Base-by-base conservation (phyloP, 805 yeast species). In the Wickerhamiella lipophila region DNA sequence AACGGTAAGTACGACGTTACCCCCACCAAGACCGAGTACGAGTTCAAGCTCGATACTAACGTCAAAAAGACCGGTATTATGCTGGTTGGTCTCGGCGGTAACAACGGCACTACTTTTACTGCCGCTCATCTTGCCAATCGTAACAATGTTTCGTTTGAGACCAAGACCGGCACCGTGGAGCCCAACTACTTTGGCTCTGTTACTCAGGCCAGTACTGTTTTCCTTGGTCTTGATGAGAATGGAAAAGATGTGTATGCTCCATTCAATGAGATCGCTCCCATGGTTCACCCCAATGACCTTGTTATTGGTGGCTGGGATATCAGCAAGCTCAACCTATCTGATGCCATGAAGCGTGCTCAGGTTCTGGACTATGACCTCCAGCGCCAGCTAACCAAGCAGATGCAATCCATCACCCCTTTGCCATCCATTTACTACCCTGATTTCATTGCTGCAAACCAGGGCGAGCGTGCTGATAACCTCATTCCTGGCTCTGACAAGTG, bases 291-390 rank as follows among this genome's bases (percentile, higher is more conserved):
- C 55, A 86, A 85, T 61, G 95, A 89, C 66, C 77, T 88, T 58
- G 81, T 85, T 51, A 77, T 88, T 55, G 77, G 89, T 45, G 97
- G 97, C 51, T 88, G 97, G 97, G 97, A 88, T 68, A 88, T 88
- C 68, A 80, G 77, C 60, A 73, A 76, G 51, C 71, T 74, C 51
- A 76, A 82, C 59, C 70, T 88, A 60, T 77, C 77, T 53, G 76
- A 79, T 32, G 89, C 96, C 40, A 81, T 85, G 81, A 73, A 75
- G 63, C 79, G 95, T 62, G 81, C 96, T 41, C 69, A 83, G 64
- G 97, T 88, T 23, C 76, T 88, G 59, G 96, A 87, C 61, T 79
- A 76, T 57, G 86, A 81, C 58, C 75, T 88, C 63, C 95, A 85
- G 71, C 72, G 77, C 54, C 77, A 86, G 68, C 75, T 88, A 60